These are phyloP conservation scores for Roridomyces roridus DNA, from an alignment of 768 basidiomycete species.

Conservation along the genomic window DNA sequence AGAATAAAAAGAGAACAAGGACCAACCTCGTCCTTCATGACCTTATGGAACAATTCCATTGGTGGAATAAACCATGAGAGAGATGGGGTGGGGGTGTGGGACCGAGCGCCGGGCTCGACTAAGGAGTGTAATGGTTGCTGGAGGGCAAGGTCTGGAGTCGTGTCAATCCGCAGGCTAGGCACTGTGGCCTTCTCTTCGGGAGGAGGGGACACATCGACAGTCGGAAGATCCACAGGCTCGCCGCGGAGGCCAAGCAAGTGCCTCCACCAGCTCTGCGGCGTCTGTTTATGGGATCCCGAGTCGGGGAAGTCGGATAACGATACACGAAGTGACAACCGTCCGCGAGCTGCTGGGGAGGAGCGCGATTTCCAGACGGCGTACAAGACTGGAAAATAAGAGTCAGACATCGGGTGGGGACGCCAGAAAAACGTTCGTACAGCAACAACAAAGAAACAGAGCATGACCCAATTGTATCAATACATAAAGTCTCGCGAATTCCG, in stretches of 20 bases:
- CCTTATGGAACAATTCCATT: slow-evolving; percentile 59
- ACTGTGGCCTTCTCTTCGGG: neutral
- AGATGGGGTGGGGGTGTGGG: slow-evolving; percentile 29
- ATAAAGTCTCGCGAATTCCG: slow-evolving; percentile 44
- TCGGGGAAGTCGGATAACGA: slow-evolving; percentile 49
- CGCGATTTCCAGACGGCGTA: slow-evolving; percentile 62
- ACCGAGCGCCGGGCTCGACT: slow-evolving; percentile 12
- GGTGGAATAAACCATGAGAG: slow-evolving; percentile 53
- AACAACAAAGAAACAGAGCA: slow-evolving; percentile 62
- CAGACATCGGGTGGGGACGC: neutral
- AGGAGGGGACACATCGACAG: neutral
- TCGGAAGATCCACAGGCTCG: neutral
- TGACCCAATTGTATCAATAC: slow-evolving; percentile 58
- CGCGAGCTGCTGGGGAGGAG: slow-evolving; percentile 54
- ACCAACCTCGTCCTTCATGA: slow-evolving; percentile 69
- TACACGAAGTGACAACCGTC: slow-evolving; percentile 59
- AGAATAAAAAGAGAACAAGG: neutral
- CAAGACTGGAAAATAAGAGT: slow-evolving; percentile 45
- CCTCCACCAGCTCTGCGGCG: slow-evolving; percentile 61
- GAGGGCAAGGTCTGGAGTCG: slow-evolving; percentile 12
- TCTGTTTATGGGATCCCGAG: slow-evolving; percentile 34
- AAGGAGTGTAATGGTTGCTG: slow-evolving; percentile 17
- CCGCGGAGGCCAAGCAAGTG: slow-evolving; percentile 31
- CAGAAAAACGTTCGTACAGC: slow-evolving; percentile 54
- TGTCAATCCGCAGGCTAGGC: neutral